Conservation (phyloP, 805 yeast genomes). For the Candida pini region DNA sequence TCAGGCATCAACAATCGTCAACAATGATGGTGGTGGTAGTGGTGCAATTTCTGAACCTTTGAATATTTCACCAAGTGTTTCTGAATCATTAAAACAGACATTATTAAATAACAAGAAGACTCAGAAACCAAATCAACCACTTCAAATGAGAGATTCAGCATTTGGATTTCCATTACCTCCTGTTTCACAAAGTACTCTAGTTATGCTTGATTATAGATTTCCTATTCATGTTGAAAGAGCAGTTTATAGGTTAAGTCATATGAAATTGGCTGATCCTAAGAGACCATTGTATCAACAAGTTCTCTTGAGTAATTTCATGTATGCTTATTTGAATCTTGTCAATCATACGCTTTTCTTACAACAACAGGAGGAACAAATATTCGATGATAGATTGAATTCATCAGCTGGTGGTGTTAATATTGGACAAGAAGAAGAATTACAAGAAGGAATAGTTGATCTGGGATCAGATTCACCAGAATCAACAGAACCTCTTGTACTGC, state of each 20-base stretch:
- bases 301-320: conserved; percentile 91
- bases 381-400: conserved; percentile 7
- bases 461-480: too few species aligned
- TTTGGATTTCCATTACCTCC: conserved; percentile 87
- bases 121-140: conserved; percentile 48
- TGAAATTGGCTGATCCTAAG: conserved; percentile 91
- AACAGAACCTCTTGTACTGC: neutral
- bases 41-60: too few species aligned
- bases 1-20: too few species aligned
- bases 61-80: conserved; percentile 5
- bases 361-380: conserved; percentile 40
- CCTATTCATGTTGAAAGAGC: conserved; percentile 97
- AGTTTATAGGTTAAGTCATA: conserved; percentile 83
- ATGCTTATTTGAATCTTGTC: conserved; percentile 89
- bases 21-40: too few species aligned
- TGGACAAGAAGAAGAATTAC: neutral
- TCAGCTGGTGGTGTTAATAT: conserved; percentile 6
- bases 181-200: conserved; percentile 65
- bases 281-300: conserved; percentile 91
- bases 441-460: too few species aligned
- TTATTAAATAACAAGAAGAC: conserved; percentile 26
- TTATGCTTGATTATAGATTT: conserved; percentile 79
- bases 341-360: conserved; percentile 84
- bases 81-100: conserved; percentile 20
- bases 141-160: conserved; percentile 68